These are phyloP conservation scores for Entomortierella chlamydospora DNA, from an alignment of 192 early-diverging fungal genomes.

Conservation along the genomic window DNA sequence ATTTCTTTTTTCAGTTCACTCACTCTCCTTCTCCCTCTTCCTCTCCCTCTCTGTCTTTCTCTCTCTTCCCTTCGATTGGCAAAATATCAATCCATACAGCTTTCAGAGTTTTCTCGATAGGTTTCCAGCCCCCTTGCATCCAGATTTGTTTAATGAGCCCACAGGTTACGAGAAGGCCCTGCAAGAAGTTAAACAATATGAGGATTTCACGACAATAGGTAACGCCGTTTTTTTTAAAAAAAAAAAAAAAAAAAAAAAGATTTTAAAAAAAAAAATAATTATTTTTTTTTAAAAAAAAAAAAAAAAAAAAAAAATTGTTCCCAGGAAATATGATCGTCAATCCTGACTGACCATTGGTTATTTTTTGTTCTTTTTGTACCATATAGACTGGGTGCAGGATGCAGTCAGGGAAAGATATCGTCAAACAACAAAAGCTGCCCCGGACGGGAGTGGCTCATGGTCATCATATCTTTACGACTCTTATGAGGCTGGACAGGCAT, in stretches of 20 bases:
- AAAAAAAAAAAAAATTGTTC: too few species aligned
- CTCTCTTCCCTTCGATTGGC: not conserved
- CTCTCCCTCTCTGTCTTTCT: not conserved
- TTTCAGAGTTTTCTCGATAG: conserved; percentile 53
- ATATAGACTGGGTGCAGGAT: conserved; percentile 75
- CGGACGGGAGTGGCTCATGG: conserved; percentile 61
- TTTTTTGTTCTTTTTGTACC: not conserved
- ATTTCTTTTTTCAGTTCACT: too few species aligned
- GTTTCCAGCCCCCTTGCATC: conserved; percentile 46
- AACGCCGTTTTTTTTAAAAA: not conserved
- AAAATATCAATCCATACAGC: not conserved
- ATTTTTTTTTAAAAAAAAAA: too few species aligned
- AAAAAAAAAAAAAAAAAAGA: too few species aligned
- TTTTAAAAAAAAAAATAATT: not conserved
- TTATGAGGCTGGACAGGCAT: conserved; percentile 82
- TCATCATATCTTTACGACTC: conserved; percentile 59
- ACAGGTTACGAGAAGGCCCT: conserved; percentile 61
- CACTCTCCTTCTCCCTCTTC: too few species aligned
- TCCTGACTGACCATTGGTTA: not conserved
- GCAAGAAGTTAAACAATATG: conserved; percentile 67
- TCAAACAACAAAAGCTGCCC: conserved; percentile 49
- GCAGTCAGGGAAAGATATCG: conserved; percentile 70
- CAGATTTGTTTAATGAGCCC: conserved; percentile 51
- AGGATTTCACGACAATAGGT: conserved; percentile 79
- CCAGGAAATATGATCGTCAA: not conserved